These are phyloP conservation scores for Exophiala sideris DNA, from an alignment of 2,329 filamentous ascomycete species.

Conservation along the genomic window DNA sequence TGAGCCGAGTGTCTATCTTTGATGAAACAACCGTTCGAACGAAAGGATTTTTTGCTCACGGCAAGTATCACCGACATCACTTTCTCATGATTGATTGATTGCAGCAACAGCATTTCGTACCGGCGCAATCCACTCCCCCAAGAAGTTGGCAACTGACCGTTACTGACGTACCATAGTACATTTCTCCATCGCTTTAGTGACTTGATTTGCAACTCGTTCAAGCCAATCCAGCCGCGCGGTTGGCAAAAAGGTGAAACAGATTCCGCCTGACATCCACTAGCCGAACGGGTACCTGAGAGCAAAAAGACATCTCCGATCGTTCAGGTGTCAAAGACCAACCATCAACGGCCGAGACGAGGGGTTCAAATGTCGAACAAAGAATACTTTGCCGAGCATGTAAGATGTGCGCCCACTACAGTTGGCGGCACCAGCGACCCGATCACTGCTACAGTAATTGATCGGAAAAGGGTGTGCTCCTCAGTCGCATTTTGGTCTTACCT, in stretches of 20 bases:
- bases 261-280: conserved; percentile 16
- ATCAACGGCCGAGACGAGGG: neutral
- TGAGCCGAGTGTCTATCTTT: conserved; percentile 9
- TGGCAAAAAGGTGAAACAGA: conserved; percentile 16
- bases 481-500: too few relatives aligned
- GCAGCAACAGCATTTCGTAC: neutral
- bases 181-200: neutral
- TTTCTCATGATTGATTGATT: too few relatives aligned
- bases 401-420: conserved; percentile 1
- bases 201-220: neutral
- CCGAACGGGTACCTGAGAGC: neutral
- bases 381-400: conserved; percentile 2
- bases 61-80: conserved; percentile 11
- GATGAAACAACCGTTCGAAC: conserved; percentile 15
- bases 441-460: neutral
- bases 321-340: neutral
- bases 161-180: neutral
- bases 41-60: neutral
- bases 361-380: neutral
- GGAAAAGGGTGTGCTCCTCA: too few relatives aligned
- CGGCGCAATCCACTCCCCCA: neutral
- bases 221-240: conserved; percentile 20
- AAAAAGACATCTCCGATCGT: conserved; percentile 13
- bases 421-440: neutral
- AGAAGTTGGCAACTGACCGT: neutral